Conservation (phyloP, 345 rosid genomes). For the Salix suchowensis region DNA sequence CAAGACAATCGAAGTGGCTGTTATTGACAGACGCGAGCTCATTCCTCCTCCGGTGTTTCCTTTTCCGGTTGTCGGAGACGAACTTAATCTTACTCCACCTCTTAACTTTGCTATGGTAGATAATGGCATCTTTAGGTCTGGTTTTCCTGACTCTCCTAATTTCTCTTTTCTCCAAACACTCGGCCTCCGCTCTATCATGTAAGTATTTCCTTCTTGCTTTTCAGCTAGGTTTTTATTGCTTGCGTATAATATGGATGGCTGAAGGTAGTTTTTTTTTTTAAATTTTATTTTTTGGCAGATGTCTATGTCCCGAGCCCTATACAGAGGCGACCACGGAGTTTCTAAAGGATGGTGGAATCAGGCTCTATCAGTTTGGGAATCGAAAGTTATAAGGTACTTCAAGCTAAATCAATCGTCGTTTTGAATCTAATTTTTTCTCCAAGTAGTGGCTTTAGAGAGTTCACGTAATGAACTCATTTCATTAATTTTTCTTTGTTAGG, state of each 20-base stretch:
- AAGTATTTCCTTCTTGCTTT: conserved; percentile 12
- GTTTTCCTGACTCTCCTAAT: conserved; percentile 84
- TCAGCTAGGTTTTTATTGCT: neutral
- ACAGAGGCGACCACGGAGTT: conserved; percentile 71
- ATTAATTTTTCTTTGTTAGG: neutral
- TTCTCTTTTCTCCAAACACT: conserved; percentile 83
- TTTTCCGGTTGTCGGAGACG: conserved; percentile 32
- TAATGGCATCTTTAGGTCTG: conserved; percentile 91
- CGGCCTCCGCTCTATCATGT: conserved; percentile 95
- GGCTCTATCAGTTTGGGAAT: conserved; percentile 87
- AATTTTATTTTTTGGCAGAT: conserved; percentile 29
- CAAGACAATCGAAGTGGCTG: conserved; percentile 45
- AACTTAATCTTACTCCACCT: conserved; percentile 60
- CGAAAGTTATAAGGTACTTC: conserved; percentile 71
- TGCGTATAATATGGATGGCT: neutral
- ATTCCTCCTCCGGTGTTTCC: conserved; percentile 17
- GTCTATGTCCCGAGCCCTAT: conserved; percentile 86
- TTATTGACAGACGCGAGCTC: conserved; percentile 43
- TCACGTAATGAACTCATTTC: neutral
- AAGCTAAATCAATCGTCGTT: neutral
- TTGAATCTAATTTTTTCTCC: neutral
- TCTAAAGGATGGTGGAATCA: conserved; percentile 73
- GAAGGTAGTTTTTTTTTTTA: conserved; percentile 16
- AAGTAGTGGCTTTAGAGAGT: neutral
- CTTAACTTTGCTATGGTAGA: conserved; percentile 93